Evolutionary conservation across 306 rosid genomes (phyloP).

Genomic region (Medicago arabica): DNA sequence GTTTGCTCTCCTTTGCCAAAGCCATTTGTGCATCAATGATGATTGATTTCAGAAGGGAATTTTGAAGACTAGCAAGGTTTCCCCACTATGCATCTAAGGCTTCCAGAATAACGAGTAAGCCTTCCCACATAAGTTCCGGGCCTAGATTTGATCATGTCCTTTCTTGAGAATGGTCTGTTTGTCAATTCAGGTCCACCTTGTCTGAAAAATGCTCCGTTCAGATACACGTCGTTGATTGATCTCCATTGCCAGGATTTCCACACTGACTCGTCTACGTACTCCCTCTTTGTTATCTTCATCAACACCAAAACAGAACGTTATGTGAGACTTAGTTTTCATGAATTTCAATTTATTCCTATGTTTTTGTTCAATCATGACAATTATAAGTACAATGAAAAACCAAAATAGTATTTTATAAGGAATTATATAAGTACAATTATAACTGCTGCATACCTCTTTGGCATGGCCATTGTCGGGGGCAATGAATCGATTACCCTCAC

Average conservation of each 20-base stretch:
- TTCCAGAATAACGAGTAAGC: conserved; percentile 65
- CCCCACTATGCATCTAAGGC: conserved; percentile 52
- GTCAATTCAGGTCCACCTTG: conserved; percentile 44
- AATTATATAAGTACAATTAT: neutral
- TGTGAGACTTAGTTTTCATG: conserved; percentile 10
- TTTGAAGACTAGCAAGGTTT: conserved; percentile 50
- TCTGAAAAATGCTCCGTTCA: conserved; percentile 78
- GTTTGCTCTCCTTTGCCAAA: neutral
- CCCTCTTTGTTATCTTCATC: conserved; percentile 74
- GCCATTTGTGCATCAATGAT: conserved; percentile 2
- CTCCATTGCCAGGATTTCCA: conserved; percentile 84
- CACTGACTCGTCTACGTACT: conserved; percentile 38
- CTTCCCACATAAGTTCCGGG: conserved; percentile 55
- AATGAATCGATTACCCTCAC: conserved; percentile 87
- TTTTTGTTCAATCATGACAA: conserved; percentile 21
- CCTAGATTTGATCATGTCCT: conserved; percentile 56
- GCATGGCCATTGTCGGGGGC: conserved; percentile 48
- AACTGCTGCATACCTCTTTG: conserved; percentile 64
- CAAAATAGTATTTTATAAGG: neutral
- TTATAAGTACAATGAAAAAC: neutral
- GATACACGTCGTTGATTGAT: conserved; percentile 64
- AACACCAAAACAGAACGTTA: conserved; percentile 15
- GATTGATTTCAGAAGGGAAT: neutral
- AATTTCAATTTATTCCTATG: neutral
- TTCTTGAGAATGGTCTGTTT: conserved; percentile 40